A percentile compares a stretch with the other conserved stretches of the same genome.
Evolutionary conservation across 306 rosid genomes (phyloP).

Genomic region (Dryas alaskensis): DNA sequence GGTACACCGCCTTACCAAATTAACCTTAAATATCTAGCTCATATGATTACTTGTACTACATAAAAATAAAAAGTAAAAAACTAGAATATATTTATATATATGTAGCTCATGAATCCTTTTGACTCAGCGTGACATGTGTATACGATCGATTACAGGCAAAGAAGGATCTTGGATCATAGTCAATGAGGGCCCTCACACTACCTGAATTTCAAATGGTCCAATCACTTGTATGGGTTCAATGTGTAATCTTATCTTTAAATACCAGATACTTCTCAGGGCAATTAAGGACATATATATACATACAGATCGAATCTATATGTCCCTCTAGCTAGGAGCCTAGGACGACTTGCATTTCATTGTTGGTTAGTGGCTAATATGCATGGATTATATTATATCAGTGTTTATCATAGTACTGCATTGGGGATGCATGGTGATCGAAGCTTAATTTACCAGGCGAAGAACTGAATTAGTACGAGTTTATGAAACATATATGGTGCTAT

Average conservation of each 20-base stretch:
- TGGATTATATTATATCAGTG: neutral
- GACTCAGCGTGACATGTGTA: constrained; percentile 41
- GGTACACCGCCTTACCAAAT: neutral
- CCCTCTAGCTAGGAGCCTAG: too few relatives aligned
- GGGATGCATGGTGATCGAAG: too few relatives aligned
- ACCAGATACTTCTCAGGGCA: constrained; percentile 16
- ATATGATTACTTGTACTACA: neutral
- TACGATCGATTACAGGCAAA: neutral
- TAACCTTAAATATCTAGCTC: neutral
- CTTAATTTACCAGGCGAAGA: too few relatives aligned
- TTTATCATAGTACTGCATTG: neutral
- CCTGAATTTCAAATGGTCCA: constrained; percentile 43
- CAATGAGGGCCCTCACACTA: constrained; percentile 26
- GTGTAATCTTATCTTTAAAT: constrained; percentile 38
- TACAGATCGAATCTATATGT: too few relatives aligned
- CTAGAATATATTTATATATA: neutral
- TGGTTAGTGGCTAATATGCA: neutral
- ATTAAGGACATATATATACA: neutral
- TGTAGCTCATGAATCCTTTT: constrained; percentile 20
- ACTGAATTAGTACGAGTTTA: neutral
- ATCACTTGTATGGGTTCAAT: constrained; percentile 27
- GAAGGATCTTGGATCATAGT: constrained; percentile 7
- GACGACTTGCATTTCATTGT: too few relatives aligned
- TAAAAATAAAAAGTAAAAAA: neutral
- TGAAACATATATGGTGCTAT: neutral